These are phyloP conservation scores for Globisporangium orthogonon DNA, from an alignment of 352 stramenopile genomes.

Conservation along the genomic window DNA sequence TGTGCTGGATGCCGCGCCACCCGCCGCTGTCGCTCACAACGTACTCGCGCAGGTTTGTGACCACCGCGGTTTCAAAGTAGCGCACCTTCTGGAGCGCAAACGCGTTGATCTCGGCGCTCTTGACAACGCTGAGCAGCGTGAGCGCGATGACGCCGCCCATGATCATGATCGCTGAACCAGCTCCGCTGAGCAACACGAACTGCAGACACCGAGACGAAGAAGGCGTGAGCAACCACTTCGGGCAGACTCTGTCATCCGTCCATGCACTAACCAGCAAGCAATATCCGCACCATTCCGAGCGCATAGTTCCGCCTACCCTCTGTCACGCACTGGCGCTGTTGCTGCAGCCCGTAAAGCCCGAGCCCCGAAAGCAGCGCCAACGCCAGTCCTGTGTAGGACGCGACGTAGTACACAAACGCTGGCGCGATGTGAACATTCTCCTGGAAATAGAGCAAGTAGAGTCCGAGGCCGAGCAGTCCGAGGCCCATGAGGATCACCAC, in stretches of 20 bases:
- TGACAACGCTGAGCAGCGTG: constrained; percentile 31
- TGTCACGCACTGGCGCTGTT: constrained; percentile 44
- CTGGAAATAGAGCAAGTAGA: constrained; percentile 62
- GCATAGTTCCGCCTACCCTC: constrained; percentile 48
- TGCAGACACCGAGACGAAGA: too few species aligned
- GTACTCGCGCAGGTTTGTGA: constrained; percentile 34
- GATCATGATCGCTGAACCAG: constrained; percentile 34
- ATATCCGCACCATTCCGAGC: constrained; percentile 34
- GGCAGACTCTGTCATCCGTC: too few species aligned
- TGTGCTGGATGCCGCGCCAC: constrained; percentile 43
- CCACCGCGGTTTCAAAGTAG: constrained; percentile 38
- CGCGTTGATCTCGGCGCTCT: constrained; percentile 21
- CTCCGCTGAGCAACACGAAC: constrained; percentile 40
- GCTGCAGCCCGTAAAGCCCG: constrained; percentile 43
- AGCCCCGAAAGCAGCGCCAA: constrained; percentile 35
- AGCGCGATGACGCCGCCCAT: constrained; percentile 41
- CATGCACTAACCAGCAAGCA: not conserved
- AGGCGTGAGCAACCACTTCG: too few species aligned
- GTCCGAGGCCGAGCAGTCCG: constrained; percentile 34
- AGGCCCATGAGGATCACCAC: constrained; percentile 45
- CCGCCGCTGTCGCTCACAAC: constrained; percentile 12
- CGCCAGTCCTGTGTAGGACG: constrained; percentile 36
- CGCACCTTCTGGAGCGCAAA: constrained; percentile 28
- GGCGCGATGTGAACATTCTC: constrained; percentile 46
- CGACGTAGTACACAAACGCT: constrained; percentile 39